Evolutionary conservation across 768 basidiomycete genomes (phyloP).

Genomic region (Leccinum subgranulosum): DNA sequence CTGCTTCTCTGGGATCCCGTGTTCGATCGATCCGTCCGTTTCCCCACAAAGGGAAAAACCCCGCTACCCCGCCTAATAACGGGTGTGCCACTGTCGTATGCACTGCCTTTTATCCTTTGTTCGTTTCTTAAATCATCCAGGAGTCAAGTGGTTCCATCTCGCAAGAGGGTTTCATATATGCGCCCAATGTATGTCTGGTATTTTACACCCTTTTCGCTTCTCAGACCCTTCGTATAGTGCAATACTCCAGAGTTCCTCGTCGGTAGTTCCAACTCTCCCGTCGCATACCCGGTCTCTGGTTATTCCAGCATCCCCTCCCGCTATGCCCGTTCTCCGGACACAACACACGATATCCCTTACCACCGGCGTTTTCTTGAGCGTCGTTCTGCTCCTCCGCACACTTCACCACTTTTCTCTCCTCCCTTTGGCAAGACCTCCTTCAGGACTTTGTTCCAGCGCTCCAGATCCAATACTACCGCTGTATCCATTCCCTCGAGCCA

Average conservation of each 20-base stretch:
- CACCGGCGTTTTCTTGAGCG: constrained; percentile 10
- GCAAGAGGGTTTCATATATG: constrained; percentile 28
- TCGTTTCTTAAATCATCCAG: constrained; percentile 8
- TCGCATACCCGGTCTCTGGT: constrained; percentile 30
- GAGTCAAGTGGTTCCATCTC: constrained; percentile 1
- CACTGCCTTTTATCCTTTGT: neutral
- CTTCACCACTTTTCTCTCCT: constrained; percentile 15
- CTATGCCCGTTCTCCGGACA: neutral
- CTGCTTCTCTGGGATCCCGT: constrained; percentile 11
- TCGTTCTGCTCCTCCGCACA: constrained; percentile 18
- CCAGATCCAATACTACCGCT: constrained; percentile 22
- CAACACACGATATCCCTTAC: constrained; percentile 6
- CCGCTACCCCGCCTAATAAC: neutral
- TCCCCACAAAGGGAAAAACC: constrained; percentile 3
- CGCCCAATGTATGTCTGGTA: constrained; percentile 19
- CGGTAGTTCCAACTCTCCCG: constrained; percentile 29
- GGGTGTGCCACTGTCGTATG: constrained; percentile 14
- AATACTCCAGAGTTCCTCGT: constrained; percentile 31
- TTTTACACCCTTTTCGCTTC: neutral
- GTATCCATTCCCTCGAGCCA: constrained; percentile 14
- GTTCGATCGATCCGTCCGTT: constrained; percentile 1
- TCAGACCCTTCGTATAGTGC: constrained; percentile 8
- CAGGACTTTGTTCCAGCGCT: constrained; percentile 28
- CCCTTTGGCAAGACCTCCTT: constrained; percentile 18
- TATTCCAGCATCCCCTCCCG: constrained; percentile 27